A percentile compares a stretch with the other conserved stretches of the same genome.
phyloP scores from a whole-genome alignment of 2,329 filamentous ascomycete species.

The Bipolaris oryzae region DNA sequence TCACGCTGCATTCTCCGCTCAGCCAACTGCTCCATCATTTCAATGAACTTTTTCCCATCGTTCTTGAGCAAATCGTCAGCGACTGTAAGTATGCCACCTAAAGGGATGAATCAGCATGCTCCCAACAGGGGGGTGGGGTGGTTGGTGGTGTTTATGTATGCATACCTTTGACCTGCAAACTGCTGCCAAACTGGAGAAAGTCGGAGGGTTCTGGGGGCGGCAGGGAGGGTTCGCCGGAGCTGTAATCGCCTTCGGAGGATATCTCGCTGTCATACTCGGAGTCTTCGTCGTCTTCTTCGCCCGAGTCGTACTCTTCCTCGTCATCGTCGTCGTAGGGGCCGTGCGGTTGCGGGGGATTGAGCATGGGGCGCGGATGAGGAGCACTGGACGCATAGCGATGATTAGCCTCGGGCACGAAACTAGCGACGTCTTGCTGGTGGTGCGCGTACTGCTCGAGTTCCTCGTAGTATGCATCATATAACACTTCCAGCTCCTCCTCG shows the following conservation, averaged over 20 bases:
- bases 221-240: slow-evolving; percentile 67
- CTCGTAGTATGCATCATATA: slow-evolving; percentile 98
- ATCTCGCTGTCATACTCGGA: slow-evolving; percentile 60
- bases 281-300: slow-evolving; percentile 62
- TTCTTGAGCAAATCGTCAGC: slow-evolving; percentile 98
- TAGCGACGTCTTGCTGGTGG: slow-evolving; percentile 73
- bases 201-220: slow-evolving; percentile 75
- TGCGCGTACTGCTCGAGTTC: slow-evolving; percentile 98
- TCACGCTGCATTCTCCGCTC: slow-evolving; percentile 97
- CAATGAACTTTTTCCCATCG: slow-evolving; percentile 98
- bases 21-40: slow-evolving; percentile 99
- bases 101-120: slow-evolving; percentile 30
- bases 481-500: slow-evolving; percentile 94
- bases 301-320: slow-evolving; percentile 57
- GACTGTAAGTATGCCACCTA: slow-evolving; percentile 97
- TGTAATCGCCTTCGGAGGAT: slow-evolving; percentile 70
- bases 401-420: slow-evolving; percentile 71
- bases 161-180: slow-evolving; percentile 87
- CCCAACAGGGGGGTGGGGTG: slow-evolving; percentile 6
- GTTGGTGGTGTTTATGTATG: neutral
- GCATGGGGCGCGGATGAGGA: slow-evolving; percentile 65
- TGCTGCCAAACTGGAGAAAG: slow-evolving; percentile 97
- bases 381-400: slow-evolving; percentile 60
- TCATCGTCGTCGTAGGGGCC: slow-evolving; percentile 59
- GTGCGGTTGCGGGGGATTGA: slow-evolving; percentile 70